These are phyloP conservation scores for Candida anglica DNA, from an alignment of 805 yeast species.

Conservation along the genomic window DNA sequence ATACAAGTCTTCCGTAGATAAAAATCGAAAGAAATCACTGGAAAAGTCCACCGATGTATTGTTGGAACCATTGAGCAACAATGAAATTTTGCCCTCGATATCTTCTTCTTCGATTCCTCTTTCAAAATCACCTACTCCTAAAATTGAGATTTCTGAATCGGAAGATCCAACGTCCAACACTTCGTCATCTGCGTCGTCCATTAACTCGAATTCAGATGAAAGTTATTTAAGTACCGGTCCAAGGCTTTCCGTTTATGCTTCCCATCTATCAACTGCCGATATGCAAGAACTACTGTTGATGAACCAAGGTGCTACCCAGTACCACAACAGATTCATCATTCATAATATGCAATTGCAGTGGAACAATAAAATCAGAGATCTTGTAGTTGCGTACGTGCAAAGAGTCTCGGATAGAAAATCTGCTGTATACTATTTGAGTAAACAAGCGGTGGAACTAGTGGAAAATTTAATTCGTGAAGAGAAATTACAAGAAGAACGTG, in stretches of 20 bases:
- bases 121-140: too few relatives aligned
- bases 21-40: too few relatives aligned
- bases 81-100: background rate
- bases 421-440: constrained; percentile 42
- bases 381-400: constrained; percentile 54
- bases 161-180: background rate
- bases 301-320: constrained; percentile 28
- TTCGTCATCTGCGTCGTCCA: constrained; percentile 3
- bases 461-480: constrained; percentile 33
- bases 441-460: constrained; percentile 46
- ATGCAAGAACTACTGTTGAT: constrained; percentile 17
- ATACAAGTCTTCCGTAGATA: background rate
- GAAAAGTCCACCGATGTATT: background rate
- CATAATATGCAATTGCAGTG: constrained; percentile 75
- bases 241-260: constrained; percentile 26
- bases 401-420: constrained; percentile 41
- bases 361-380: constrained; percentile 67
- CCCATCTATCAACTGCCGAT: constrained; percentile 22
- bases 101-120: background rate
- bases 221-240: constrained; percentile 11
- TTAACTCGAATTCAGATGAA: background rate
- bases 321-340: constrained; percentile 66
- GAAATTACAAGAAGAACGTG: constrained; percentile 9
- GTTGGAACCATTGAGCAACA: background rate
- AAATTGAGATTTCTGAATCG: too few relatives aligned